phyloP scores from a whole-genome alignment of 2,329 filamentous ascomycete species.

The Fusarium sp. region DNA sequence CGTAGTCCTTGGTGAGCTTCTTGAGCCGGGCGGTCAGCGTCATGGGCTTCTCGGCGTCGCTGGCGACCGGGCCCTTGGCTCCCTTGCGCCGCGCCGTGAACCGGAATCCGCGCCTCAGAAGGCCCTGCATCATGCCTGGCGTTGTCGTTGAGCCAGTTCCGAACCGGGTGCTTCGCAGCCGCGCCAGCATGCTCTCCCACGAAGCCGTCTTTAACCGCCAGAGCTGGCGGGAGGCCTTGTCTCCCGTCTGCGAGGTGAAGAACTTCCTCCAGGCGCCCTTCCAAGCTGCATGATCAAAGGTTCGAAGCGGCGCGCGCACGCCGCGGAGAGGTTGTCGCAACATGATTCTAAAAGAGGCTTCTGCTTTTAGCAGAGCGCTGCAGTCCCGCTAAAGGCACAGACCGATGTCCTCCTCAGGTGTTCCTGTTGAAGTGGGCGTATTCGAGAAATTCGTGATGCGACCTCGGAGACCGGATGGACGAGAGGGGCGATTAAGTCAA shows the following conservation, averaged over 20 bases:
- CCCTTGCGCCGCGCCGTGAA: conserved; percentile 48
- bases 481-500: conserved; percentile 31
- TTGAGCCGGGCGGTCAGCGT: conserved; percentile 76
- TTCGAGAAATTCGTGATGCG: conserved; percentile 23
- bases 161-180: conserved; percentile 29
- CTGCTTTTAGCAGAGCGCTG: not conserved
- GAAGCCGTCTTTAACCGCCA: conserved; percentile 32
- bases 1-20: conserved; percentile 89
- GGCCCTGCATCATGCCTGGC: conserved; percentile 36
- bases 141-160: conserved; percentile 29
- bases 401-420: not conserved
- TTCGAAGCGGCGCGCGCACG: conserved; percentile 33
- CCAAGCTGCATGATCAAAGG: conserved; percentile 38
- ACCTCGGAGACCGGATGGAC: conserved; percentile 14
- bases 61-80: conserved; percentile 36
- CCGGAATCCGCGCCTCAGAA: conserved; percentile 47
- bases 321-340: conserved; percentile 42
- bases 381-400: not conserved
- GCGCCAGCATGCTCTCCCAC: conserved; percentile 34
- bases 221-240: conserved; percentile 32
- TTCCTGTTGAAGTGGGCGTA: conserved; percentile 2
- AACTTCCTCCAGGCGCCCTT: conserved; percentile 43
- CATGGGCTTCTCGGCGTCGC: conserved; percentile 43
- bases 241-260: conserved; percentile 41
- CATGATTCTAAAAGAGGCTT: conserved; percentile 30